These are phyloP conservation scores for Gilbertella persicaria DNA, from an alignment of 371 early-diverging fungal genomes.

Conservation along the genomic window DNA sequence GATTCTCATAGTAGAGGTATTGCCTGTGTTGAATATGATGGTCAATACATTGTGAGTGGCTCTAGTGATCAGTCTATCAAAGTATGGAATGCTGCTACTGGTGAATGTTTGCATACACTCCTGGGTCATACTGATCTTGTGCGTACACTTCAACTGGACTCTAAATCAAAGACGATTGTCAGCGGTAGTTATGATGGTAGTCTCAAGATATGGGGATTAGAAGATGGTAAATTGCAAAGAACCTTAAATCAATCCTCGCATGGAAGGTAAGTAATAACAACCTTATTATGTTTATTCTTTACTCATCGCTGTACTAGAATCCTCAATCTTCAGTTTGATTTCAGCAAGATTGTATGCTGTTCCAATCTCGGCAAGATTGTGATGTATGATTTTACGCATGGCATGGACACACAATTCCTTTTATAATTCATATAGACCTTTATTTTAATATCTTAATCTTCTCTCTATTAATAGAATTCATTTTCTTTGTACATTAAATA, in stretches of 20 bases:
- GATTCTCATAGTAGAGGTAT: slow-evolving; percentile 80
- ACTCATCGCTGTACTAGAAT: slow-evolving; percentile 60
- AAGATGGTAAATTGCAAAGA: slow-evolving; percentile 52
- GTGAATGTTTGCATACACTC: slow-evolving; percentile 42
- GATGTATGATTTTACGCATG: slow-evolving; percentile 79
- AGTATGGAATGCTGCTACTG: slow-evolving; percentile 85
- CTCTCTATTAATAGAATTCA: too few relatives aligned
- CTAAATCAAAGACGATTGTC: slow-evolving; percentile 58
- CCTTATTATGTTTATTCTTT: slow-evolving; percentile 27
- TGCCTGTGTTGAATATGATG: slow-evolving; percentile 95
- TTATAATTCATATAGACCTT: slow-evolving; percentile 14
- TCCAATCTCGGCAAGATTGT: slow-evolving; percentile 80
- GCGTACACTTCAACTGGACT: slow-evolving; percentile 65
- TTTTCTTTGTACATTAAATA: too few relatives aligned
- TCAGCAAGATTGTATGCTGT: slow-evolving; percentile 78
- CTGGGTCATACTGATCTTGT: slow-evolving; percentile 80
- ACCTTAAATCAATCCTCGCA: slow-evolving; percentile 59
- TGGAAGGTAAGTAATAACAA: slow-evolving; percentile 63
- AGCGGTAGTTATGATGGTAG: slow-evolving; percentile 85
- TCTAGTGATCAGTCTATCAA: slow-evolving; percentile 95
- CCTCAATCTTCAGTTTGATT: slow-evolving; percentile 85
- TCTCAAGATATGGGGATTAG: slow-evolving; percentile 81
- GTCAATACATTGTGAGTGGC: slow-evolving; percentile 89
- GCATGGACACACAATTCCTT: slow-evolving; percentile 64
- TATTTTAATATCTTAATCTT: too few relatives aligned